Evolutionary conservation across 2,329 filamentous ascomycete genomes (phyloP), one percentile per base, ranked within the genome.

Genomic region (Exophiala sideris): DNA sequence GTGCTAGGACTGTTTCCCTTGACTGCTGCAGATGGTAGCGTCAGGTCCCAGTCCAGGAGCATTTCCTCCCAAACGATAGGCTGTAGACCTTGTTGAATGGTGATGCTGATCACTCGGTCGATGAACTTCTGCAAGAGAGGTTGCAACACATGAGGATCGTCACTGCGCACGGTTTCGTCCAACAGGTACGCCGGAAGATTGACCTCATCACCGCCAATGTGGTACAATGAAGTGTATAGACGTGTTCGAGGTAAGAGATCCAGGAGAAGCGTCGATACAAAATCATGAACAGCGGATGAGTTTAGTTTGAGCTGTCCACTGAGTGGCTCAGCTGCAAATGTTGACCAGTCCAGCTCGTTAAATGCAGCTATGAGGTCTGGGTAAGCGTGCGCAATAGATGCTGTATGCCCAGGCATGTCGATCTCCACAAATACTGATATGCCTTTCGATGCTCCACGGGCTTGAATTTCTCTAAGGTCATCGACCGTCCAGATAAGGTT

Each of bases 61-160:
- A 94, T 90, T 70, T 95, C 91, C 69, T 96, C 89, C 91, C 91
- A 95, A 1, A 91, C 88, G 18, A 95, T 75, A 0, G 90, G 89
- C 4, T 79, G 81, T 48, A 95, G 72, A 3, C 86, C 86, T 5
- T 79, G 76, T 40, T 78, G 72, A 42, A 82, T 76, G 38, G 94
- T 76, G 42, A 84, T 81, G 29, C 71, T 76, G 68, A 91, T 87
- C 64, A 85, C 84, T 60, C 80, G 79, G 67, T 88, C 81, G 59
- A 95, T 75, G 67, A 95, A 90, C 53, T 79, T 82, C 68, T 95
- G 89, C 67, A 96, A 79, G 18, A 94, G 77, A 1, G 90, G 88
- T 65, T 82, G 79, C 35, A 95, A 74, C 11, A 92, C 79, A 1
- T 74, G 70, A 0, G 78, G 74, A 50, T 84, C 75, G 67, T 87